These are phyloP conservation scores for Oryza australiensis DNA, from an alignment of 176 grass and related monocot species.

Conservation along the genomic window DNA sequence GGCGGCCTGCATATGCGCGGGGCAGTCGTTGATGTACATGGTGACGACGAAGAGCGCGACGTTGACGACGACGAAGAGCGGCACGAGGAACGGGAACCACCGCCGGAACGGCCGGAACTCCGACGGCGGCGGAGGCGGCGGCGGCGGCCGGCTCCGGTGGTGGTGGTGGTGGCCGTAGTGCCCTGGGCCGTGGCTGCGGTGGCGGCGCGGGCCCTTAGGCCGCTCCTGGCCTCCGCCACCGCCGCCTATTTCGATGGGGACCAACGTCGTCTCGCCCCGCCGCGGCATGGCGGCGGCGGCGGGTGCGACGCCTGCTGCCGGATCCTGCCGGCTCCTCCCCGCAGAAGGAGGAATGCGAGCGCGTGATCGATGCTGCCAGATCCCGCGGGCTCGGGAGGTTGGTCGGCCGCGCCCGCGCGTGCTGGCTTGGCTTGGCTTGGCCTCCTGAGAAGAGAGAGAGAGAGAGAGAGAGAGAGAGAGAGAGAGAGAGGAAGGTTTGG, in stretches of 20 bases:
- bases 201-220: slow-evolving; percentile 34
- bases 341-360: slow-evolving; percentile 15
- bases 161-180: slow-evolving; percentile 23
- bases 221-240: slow-evolving; percentile 1
- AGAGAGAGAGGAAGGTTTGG: neutral
- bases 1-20: slow-evolving; percentile 35
- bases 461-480: no score
- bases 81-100: slow-evolving; percentile 87
- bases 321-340: neutral
- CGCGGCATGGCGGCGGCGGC: slow-evolving; percentile 50
- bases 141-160: slow-evolving; percentile 29
- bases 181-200: slow-evolving; percentile 26
- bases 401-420: slow-evolving; percentile 14
- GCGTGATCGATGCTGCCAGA: neutral
- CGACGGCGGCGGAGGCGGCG: slow-evolving; percentile 11
- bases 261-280: slow-evolving; percentile 59
- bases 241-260: slow-evolving; percentile 35
- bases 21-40: slow-evolving; percentile 96
- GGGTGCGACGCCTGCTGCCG: neutral
- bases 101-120: slow-evolving; percentile 58
- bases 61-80: slow-evolving; percentile 60
- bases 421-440: neutral
- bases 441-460: neutral
- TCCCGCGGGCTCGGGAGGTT: slow-evolving; percentile 3
- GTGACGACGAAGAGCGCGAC: slow-evolving; percentile 66